These are phyloP conservation scores for Cryptococcus sp. DNA, from an alignment of 1,284 basidiomycete genomes.

Conservation along the genomic window DNA sequence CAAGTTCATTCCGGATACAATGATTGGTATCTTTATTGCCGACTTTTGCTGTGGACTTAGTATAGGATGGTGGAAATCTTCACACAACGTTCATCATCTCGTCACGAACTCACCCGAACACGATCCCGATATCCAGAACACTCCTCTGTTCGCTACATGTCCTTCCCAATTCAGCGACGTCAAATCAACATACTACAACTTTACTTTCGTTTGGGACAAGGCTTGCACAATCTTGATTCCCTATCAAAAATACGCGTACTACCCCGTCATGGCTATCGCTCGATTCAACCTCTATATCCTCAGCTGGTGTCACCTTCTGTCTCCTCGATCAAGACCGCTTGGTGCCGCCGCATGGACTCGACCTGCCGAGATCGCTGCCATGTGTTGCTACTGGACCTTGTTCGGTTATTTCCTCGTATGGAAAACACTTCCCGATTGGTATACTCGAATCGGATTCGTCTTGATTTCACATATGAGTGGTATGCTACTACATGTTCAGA, in stretches of 20 bases:
- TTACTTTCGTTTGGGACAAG: slow-evolving; percentile 12
- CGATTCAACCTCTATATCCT: slow-evolving; percentile 47
- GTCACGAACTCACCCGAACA: slow-evolving; percentile 36
- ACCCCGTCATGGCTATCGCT: slow-evolving; percentile 42
- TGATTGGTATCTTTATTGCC: slow-evolving; percentile 39
- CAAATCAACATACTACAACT: slow-evolving; percentile 22
- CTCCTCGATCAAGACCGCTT: slow-evolving; percentile 20
- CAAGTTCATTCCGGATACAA: slow-evolving; percentile 29
- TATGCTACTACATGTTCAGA: slow-evolving; percentile 29
- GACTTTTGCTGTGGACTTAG: slow-evolving; percentile 41
- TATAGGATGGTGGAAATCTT: slow-evolving; percentile 46
- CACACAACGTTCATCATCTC: slow-evolving; percentile 45
- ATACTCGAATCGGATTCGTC: slow-evolving; percentile 39
- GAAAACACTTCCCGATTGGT: slow-evolving; percentile 28
- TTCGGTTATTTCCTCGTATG: slow-evolving; percentile 39
- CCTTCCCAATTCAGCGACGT: slow-evolving; percentile 34
- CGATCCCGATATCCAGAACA: slow-evolving; percentile 47
- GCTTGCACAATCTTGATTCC: slow-evolving; percentile 29
- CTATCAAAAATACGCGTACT: slow-evolving; percentile 44
- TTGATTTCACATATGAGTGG: slow-evolving; percentile 27
- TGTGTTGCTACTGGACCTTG: slow-evolving; percentile 26
- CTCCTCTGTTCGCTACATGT: slow-evolving; percentile 46
- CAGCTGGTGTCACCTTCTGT: slow-evolving; percentile 15
- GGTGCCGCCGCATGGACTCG: slow-evolving; percentile 8
- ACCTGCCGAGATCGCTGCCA: slow-evolving; percentile 26